Base-by-base conservation (phyloP, 2,329 filamentous ascomycete genomes). In the Cyphellophora attinorum region DNA sequence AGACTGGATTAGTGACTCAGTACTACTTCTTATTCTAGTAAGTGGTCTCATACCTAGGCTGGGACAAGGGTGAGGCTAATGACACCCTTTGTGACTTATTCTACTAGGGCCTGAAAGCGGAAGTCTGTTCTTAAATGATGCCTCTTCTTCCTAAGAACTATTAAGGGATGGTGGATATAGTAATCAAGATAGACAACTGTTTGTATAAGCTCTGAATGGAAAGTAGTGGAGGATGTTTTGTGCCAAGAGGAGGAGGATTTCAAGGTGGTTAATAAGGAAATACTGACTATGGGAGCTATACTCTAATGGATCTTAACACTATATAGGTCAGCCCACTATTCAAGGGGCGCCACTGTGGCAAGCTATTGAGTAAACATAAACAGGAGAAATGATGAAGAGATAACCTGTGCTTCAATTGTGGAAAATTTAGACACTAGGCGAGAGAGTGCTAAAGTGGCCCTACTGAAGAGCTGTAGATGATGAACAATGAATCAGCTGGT, bases 371-470 rank as follows among this genome's bases (percentile, higher is more conserved):
- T 25, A 25, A n/a, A 25, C 8, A 25, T 25, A 25, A 25, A 25
- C 21, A 25, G 21, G 21, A 25, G 21, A 25, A 25, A 25, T n/a
- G 21, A 8, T 8, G 21, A 25, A 8, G n/a, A 25, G 21, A 25
- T n/a, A 25, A 25, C 21, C 21, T 25, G n/a, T 25, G n/a, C 21
- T 25, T 25, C 21, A 25, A n/a, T 25, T 25, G 21, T n/a, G 21
- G 21, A 25, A 25, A 25, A 25, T 25, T n/a, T n/a, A n/a, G 21
- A 25, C 21, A 25, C n/a, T n/a, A 25, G 21, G 21, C n/a, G 21
- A 25, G n/a, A 25, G 21, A 25, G 8, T 25, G 21, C n/a, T n/a
- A n/a, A n/a, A 25, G 21, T 8, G n/a, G 8, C 21, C 21, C n/a
- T 8, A 25, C 21, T n/a, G 8, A 25, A 25, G 8, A 25, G n/a